phyloP scores from a whole-genome alignment of 2,329 filamentous ascomycete genomes.

The Aspergillus spinulosporus region DNA sequence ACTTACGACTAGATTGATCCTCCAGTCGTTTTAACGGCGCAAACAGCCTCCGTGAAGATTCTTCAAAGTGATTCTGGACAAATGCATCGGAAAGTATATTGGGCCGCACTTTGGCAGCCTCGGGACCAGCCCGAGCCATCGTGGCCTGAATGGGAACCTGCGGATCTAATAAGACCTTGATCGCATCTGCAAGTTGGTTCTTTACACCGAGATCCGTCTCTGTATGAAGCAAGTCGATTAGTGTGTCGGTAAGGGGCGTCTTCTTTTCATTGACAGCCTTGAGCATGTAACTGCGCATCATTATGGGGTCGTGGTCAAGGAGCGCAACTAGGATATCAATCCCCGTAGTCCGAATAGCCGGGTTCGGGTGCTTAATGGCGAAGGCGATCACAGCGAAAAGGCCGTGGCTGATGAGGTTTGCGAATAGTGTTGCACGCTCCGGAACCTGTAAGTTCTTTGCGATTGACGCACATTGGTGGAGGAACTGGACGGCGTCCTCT shows the following conservation, averaged over 20 bases:
- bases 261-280: constrained; percentile 86
- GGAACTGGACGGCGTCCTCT: constrained; percentile 93
- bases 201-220: constrained; percentile 94
- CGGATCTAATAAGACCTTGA: constrained; percentile 88
- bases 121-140: constrained; percentile 63
- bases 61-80: constrained; percentile 84
- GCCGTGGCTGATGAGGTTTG: constrained; percentile 85
- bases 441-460: constrained; percentile 91
- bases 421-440: constrained; percentile 76
- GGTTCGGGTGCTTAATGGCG: constrained; percentile 80
- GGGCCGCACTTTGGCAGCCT: constrained; percentile 63
- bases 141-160: constrained; percentile 59
- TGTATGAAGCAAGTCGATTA: constrained; percentile 87
- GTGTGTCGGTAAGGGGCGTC: constrained; percentile 80
- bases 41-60: constrained; percentile 81
- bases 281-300: constrained; percentile 92
- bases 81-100: constrained; percentile 82
- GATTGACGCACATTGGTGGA: constrained; percentile 92
- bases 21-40: constrained; percentile 81
- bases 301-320: constrained; percentile 91
- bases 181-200: constrained; percentile 89
- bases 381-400: constrained; percentile 89
- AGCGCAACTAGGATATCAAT: constrained; percentile 91
- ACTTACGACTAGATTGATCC: constrained; percentile 56
- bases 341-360: constrained; percentile 82